Base-by-base conservation (phyloP, 2,329 filamentous ascomycete genomes). In the Acrocalymma vagum region DNA sequence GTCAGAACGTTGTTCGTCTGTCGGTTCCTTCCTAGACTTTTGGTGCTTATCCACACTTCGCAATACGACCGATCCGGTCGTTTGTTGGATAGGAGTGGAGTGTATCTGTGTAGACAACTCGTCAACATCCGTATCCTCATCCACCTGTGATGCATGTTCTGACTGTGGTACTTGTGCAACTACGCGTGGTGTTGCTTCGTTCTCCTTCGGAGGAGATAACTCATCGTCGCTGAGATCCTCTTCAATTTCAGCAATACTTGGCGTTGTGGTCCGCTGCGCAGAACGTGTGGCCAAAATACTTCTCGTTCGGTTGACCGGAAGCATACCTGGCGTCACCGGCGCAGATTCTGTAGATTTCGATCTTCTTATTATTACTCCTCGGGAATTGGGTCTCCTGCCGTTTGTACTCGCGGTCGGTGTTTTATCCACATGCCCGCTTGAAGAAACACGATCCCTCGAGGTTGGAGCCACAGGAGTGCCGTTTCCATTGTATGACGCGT, bases 201-300 rank as follows among this genome's bases (percentile, higher is more conserved):
- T 44, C 6, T 27, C 26, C 10, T 52, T 40, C 26, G 49, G 46
- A 8, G 61, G 58, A 5, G 61, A 60, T 9, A 66, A 42, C 33
- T 65, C 62, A 31, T 66, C 64, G 16, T 59, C 62, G 29, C 53
- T 58, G n/a, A n/a, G n/a, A 4, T 60, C 59, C 3, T 58, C 59
- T 9, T 34, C 57, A 16, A 35, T 40, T 30, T 42, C 43, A 2
- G 33, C 43, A 17, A 42, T 44, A 24, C 25, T 43, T 7, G 57
- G 52, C 3, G 51, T 61, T 5, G 51, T 45, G 23, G 46, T 45
- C 10, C 47, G 38, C 9, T 47, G 22, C 3, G 37, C 36, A 29
- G 35, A 46, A 9, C 41, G 55, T 13, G 50, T 36, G 6, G 49
- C 44, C 7, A 52, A 53, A 2, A 47, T 42, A 11, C 29, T 22